These are phyloP conservation scores for Fusarium sacchari DNA, from an alignment of 2,329 filamentous ascomycete genomes.

Conservation along the genomic window DNA sequence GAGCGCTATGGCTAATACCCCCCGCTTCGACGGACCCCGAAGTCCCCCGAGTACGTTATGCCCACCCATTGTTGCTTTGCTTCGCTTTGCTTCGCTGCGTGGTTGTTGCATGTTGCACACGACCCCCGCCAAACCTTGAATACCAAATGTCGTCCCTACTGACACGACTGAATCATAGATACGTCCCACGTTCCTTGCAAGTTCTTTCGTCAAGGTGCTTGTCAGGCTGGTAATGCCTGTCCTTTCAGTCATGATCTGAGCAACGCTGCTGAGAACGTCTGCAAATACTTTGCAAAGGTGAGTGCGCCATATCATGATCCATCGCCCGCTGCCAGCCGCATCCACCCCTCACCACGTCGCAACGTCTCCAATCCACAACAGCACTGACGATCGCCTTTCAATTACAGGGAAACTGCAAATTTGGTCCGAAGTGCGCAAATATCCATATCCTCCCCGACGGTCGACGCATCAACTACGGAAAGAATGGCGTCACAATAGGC, in stretches of 20 bases:
- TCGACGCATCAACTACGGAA: conserved; percentile 84
- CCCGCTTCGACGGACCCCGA: conserved; percentile 67
- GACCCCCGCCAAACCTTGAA: conserved; percentile 36
- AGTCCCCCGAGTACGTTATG: conserved; percentile 67
- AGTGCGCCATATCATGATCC: conserved; percentile 45
- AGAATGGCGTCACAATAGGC: conserved; percentile 73
- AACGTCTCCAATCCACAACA: conserved; percentile 5
- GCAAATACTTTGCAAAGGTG: conserved; percentile 99
- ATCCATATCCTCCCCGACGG: conserved; percentile 96
- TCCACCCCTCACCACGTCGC: conserved; percentile 18
- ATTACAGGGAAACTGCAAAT: conserved; percentile 93
- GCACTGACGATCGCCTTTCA: conserved; percentile 31
- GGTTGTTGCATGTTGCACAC: conserved; percentile 42
- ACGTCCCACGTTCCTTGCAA: conserved; percentile 99
- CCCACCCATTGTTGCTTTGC: neutral
- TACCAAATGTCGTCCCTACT: conserved; percentile 30
- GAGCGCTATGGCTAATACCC: conserved; percentile 44
- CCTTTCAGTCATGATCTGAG: conserved; percentile 96
- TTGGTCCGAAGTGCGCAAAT: conserved; percentile 96
- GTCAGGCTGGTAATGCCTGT: conserved; percentile 94
- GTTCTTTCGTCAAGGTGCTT: conserved; percentile 96
- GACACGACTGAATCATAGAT: conserved; percentile 64
- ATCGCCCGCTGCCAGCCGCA: conserved; percentile 17
- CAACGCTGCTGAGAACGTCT: conserved; percentile 84
- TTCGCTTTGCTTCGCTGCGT: neutral